Evolutionary conservation across 495 filamentous ascomycete genomes (phyloP).

Genomic region (Hypoxylon intermedium): DNA sequence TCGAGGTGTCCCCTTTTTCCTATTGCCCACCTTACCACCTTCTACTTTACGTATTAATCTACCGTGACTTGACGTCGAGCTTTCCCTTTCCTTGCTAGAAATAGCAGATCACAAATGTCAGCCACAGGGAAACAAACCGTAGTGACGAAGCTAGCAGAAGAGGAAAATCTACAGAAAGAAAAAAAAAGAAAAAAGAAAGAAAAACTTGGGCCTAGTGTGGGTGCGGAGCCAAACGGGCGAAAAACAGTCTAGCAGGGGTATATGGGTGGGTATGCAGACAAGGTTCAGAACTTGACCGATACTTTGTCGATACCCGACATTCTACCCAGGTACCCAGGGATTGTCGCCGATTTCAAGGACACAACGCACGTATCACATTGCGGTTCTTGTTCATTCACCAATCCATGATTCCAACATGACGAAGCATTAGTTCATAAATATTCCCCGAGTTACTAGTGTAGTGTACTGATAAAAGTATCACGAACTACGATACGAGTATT

Average conservation of each 20-base stretch:
- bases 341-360: constrained; percentile 1
- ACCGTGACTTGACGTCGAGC: background rate
- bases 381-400: constrained; percentile 8
- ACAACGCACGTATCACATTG: background rate
- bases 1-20: background rate
- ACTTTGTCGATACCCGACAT: constrained; percentile 31
- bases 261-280: constrained; percentile 5
- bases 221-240: constrained; percentile 38
- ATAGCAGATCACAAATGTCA: constrained; percentile 7
- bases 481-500: constrained; percentile 20
- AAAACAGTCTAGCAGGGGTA: constrained; percentile 36
- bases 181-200: constrained; percentile 32
- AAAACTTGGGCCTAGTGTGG: constrained; percentile 22
- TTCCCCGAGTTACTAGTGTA: background rate
- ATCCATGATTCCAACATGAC: constrained; percentile 13
- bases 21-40: background rate
- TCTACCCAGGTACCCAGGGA: too few relatives aligned
- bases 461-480: constrained; percentile 16
- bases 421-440: background rate
- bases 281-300: constrained; percentile 18
- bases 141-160: constrained; percentile 15
- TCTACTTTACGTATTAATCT: constrained; percentile 1
- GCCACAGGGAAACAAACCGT: background rate
- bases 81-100: constrained; percentile 3
- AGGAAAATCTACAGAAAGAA: constrained; percentile 12